Evolutionary conservation across 2,329 filamentous ascomycete genomes (phyloP).

Genomic region (Colletotrichum sp.): DNA sequence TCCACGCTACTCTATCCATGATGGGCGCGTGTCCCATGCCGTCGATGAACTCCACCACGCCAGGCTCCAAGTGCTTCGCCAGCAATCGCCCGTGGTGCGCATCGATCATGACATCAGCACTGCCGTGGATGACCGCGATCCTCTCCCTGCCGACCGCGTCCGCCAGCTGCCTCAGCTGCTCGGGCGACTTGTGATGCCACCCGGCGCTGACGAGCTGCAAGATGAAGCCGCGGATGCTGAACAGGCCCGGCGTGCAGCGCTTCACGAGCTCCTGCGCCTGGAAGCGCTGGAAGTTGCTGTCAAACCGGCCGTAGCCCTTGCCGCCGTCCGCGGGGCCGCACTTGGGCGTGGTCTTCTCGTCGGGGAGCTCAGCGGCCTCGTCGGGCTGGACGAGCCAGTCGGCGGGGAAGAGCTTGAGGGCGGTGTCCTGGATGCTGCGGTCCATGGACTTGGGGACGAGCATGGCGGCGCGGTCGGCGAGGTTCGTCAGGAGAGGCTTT

Average conservation of each 20-base stretch:
- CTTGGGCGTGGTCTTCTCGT: conserved; percentile 40
- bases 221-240: conserved; percentile 71
- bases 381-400: conserved; percentile 69
- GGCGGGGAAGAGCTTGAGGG: conserved; percentile 67
- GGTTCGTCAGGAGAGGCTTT: conserved; percentile 66
- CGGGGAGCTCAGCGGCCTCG: conserved; percentile 51
- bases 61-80: conserved; percentile 67
- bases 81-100: conserved; percentile 72
- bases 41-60: conserved; percentile 65
- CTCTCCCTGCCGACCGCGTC: conserved; percentile 73
- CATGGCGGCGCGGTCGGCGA: conserved; percentile 59
- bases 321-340: conserved; percentile 35
- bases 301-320: conserved; percentile 58
- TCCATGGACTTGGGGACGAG: conserved; percentile 75
- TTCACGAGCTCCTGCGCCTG: conserved; percentile 81
- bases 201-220: conserved; percentile 79
- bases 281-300: conserved; percentile 81
- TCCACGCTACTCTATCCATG: conserved; percentile 72
- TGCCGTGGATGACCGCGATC: conserved; percentile 81
- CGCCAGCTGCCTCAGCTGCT: conserved; percentile 68
- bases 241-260: conserved; percentile 62
- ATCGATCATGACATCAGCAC: conserved; percentile 77
- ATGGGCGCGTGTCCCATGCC: conserved; percentile 77
- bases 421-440: conserved; percentile 66
- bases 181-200: conserved; percentile 76